Evolutionary conservation across 2,329 filamentous ascomycete genomes (phyloP).

Genomic region (Hypoxylon sp.): DNA sequence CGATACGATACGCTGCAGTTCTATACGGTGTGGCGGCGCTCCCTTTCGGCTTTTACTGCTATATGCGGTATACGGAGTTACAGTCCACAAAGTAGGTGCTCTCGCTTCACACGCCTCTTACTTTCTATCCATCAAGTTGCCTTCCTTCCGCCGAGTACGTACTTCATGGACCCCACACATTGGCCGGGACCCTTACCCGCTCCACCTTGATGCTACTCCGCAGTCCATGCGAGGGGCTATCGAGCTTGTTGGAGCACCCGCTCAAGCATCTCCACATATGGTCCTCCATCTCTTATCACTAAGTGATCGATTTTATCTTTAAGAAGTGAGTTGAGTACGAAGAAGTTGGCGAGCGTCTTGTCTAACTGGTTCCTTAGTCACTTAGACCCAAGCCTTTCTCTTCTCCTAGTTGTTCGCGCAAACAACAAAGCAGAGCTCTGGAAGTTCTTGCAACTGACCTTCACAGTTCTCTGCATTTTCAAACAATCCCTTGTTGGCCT

Average conservation of each 20-base stretch:
- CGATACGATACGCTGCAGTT: constrained; percentile 23
- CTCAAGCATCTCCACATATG: constrained; percentile 39
- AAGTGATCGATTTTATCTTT: constrained; percentile 28
- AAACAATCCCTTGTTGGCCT: constrained; percentile 24
- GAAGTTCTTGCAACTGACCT: constrained; percentile 60
- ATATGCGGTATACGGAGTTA: constrained; percentile 20
- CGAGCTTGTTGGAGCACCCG: constrained; percentile 37
- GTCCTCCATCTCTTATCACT: constrained; percentile 42
- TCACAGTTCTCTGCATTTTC: constrained; percentile 43
- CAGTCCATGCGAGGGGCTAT: constrained; percentile 42
- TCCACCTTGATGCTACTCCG: constrained; percentile 49
- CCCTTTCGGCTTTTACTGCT: constrained; percentile 28
- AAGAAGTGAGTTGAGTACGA: constrained; percentile 44
- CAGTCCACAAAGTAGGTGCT: constrained; percentile 14
- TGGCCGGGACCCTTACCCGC: constrained; percentile 24
- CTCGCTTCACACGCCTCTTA: constrained; percentile 3
- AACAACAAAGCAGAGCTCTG: constrained; percentile 63
- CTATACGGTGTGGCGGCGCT: constrained; percentile 15
- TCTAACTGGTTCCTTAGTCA: constrained; percentile 51
- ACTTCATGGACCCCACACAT: constrained; percentile 21
- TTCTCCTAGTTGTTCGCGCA: constrained; percentile 46
- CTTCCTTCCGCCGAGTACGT: constrained; percentile 23
- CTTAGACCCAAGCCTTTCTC: constrained; percentile 51
- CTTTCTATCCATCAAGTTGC: background rate
- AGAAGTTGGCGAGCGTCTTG: constrained; percentile 28